Evolutionary conservation across 176 grass and related monocot species (phyloP).

Genomic region (Tillandsia fasciculata): DNA sequence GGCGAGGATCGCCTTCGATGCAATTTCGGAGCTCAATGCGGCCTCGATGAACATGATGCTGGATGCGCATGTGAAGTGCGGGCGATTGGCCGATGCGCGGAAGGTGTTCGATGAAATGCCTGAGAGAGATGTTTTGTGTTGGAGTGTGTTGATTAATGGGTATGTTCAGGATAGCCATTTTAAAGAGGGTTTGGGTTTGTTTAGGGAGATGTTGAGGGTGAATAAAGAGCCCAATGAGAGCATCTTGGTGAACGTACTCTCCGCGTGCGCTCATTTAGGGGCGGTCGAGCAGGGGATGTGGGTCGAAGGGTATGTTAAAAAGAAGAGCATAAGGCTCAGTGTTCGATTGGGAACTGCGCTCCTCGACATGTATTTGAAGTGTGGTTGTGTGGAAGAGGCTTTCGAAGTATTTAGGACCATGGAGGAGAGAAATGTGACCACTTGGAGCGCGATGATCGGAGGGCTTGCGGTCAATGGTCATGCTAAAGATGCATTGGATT

Average conservation of each 20-base stretch:
- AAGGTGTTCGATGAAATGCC: conserved; percentile 5
- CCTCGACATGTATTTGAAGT: conserved; percentile 14
- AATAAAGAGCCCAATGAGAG: conserved; percentile 9
- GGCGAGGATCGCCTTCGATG: conserved; percentile 4
- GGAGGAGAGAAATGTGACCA: conserved; percentile 13
- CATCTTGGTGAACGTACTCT: conserved; percentile 6
- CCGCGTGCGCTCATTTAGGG: conserved; percentile 5
- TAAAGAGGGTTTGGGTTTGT: not conserved
- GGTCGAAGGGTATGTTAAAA: conserved; percentile 10
- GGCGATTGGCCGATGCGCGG: not conserved
- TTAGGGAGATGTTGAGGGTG: conserved; percentile 2
- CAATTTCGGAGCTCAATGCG: not conserved
- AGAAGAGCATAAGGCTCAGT: not conserved
- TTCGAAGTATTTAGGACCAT: conserved; percentile 5
- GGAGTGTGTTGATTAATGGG: conserved; percentile 15
- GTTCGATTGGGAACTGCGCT: conserved; percentile 6
- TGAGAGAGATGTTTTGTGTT: conserved; percentile 3
- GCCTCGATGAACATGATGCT: conserved; percentile 17
- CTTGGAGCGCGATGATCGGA: conserved; percentile 15
- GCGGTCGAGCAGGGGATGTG: conserved; percentile 7
- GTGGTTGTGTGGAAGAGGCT: conserved; percentile 4
- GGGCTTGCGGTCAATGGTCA: conserved; percentile 8
- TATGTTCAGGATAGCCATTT: conserved; percentile 7
- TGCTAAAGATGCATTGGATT: conserved; percentile 10
- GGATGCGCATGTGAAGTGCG: not conserved